Percentiles rank a stretch among this genome's conserved stretches.
Conservation (phyloP, 2,329 filamentous ascomycete species). For the Iodosphaeria phyllophila region DNA sequence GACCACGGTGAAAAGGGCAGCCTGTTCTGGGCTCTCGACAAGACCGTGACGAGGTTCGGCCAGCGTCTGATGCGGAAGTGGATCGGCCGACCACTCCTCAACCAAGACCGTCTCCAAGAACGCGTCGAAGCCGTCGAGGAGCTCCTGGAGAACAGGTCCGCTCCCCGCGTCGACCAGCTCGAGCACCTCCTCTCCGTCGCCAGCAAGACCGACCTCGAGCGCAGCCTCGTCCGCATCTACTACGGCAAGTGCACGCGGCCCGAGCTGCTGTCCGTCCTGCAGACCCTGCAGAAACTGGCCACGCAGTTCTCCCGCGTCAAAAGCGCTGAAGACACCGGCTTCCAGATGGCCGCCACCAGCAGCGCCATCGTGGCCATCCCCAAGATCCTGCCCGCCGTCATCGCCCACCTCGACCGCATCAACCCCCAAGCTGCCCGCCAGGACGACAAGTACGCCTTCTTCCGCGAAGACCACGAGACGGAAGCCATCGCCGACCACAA, state of each 20-base stretch:
- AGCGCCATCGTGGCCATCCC: constrained; percentile 61
- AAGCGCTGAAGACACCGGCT: constrained; percentile 46
- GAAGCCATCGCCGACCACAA: constrained; percentile 82
- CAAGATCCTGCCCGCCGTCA: constrained; percentile 52
- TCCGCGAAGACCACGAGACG: constrained; percentile 70
- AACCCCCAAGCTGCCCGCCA: constrained; percentile 65
- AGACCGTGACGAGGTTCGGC: constrained; percentile 78
- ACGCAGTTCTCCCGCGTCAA: constrained; percentile 56
- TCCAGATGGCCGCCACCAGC: constrained; percentile 49
- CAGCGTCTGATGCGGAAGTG: constrained; percentile 79
- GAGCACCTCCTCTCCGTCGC: constrained; percentile 51
- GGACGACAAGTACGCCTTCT: constrained; percentile 90
- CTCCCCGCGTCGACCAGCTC: constrained; percentile 52
- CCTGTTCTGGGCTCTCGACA: constrained; percentile 88
- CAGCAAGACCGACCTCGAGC: constrained; percentile 70
- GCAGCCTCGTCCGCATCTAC: constrained; percentile 86
- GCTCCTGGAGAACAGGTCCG: constrained; percentile 50
- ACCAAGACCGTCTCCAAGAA: constrained; percentile 55
- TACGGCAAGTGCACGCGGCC: constrained; percentile 89
- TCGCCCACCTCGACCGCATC: constrained; percentile 65
- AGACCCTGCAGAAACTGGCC: constrained; percentile 67
- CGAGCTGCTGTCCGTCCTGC: constrained; percentile 69
- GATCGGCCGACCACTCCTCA: constrained; percentile 78
- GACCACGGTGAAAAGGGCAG: constrained; percentile 74
- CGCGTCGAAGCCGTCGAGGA: constrained; percentile 77